Conservation (phyloP, 495 filamentous ascomycete genomes). For the Ramalina peruviana region DNA sequence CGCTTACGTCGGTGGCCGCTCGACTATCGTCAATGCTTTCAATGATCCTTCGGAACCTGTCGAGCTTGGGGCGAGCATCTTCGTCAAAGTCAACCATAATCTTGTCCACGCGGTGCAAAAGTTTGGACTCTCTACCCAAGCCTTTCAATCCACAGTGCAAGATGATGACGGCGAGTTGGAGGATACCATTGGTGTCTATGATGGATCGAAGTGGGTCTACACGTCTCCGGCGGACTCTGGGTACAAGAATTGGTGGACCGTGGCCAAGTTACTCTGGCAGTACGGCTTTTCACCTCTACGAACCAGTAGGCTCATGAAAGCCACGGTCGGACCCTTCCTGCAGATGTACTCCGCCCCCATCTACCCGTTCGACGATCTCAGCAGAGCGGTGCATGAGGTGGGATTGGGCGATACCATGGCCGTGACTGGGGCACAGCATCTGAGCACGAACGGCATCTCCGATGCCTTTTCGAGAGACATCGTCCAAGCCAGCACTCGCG, state of each 20-base stretch:
- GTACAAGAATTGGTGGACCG: constrained; percentile 57
- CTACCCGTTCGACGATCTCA: constrained; percentile 74
- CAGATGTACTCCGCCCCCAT: constrained; percentile 65
- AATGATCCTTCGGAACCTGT: constrained; percentile 54
- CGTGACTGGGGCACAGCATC: constrained; percentile 54
- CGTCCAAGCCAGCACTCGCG: constrained; percentile 80
- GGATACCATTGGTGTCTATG: constrained; percentile 62
- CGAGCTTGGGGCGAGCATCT: constrained; percentile 86
- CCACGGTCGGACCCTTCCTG: constrained; percentile 57
- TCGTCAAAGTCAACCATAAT: constrained; percentile 75
- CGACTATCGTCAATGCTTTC: constrained; percentile 75
- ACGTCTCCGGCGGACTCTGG: constrained; percentile 32
- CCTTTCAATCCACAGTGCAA: constrained; percentile 21
- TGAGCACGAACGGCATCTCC: constrained; percentile 53
- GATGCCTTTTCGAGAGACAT: constrained; percentile 62
- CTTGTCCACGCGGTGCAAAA: constrained; percentile 59
- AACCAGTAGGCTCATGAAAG: constrained; percentile 59
- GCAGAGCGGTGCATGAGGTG: constrained; percentile 46
- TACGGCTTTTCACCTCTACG: constrained; percentile 70
- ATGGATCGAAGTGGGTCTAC: constrained; percentile 67
- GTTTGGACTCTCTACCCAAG: constrained; percentile 46
- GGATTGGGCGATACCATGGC: constrained; percentile 51
- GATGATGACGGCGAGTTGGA: constrained; percentile 23
- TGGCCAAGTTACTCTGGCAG: constrained; percentile 65
- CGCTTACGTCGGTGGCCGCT: constrained; percentile 70